Conservation (phyloP, 768 basidiomycete genomes). For the Lactifluus pinguis region DNA sequence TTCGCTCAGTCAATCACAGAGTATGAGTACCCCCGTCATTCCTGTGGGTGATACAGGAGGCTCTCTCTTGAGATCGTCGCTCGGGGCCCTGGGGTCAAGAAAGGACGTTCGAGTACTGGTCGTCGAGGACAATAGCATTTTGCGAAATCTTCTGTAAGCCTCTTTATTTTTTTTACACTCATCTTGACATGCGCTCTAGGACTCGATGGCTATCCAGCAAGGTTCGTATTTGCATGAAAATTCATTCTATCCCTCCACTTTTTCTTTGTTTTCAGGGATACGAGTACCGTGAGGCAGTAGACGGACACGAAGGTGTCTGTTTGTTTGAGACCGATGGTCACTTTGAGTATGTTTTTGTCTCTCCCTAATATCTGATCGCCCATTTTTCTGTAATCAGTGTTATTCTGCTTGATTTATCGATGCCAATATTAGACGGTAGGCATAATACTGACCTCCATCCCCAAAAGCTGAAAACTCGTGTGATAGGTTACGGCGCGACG, state of each 20-base stretch:
- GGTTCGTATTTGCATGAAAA: slow-evolving; percentile 13
- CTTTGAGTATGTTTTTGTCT: slow-evolving; percentile 61
- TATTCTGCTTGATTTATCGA: slow-evolving; percentile 81
- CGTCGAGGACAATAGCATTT: slow-evolving; percentile 85
- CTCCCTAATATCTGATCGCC: not conserved
- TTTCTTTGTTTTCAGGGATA: slow-evolving; percentile 41
- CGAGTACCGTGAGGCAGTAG: slow-evolving; percentile 67
- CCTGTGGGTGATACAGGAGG: slow-evolving; percentile 49
- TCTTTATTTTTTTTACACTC: not conserved
- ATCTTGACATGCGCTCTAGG: slow-evolving; percentile 27
- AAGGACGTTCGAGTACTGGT: slow-evolving; percentile 60
- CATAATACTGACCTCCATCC: slow-evolving; percentile 13
- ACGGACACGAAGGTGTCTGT: slow-evolving; percentile 79
- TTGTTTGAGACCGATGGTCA: slow-evolving; percentile 62
- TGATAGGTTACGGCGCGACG: slow-evolving; percentile 74
- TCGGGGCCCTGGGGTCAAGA: slow-evolving; percentile 40
- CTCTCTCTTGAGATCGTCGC: slow-evolving; percentile 58
- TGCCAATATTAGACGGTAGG: slow-evolving; percentile 86
- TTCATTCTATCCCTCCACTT: not conserved
- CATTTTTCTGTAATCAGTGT: slow-evolving; percentile 40
- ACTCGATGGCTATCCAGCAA: slow-evolving; percentile 62
- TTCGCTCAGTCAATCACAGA: slow-evolving; percentile 18
- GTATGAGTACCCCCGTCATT: slow-evolving; percentile 35
- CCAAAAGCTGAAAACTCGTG: not conserved
- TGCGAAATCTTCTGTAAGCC: slow-evolving; percentile 75